A percentile compares a stretch with the other conserved stretches of the same genome.
Conservation (phyloP, 2,329 filamentous ascomycete genomes). For the Penicillium sp. region DNA sequence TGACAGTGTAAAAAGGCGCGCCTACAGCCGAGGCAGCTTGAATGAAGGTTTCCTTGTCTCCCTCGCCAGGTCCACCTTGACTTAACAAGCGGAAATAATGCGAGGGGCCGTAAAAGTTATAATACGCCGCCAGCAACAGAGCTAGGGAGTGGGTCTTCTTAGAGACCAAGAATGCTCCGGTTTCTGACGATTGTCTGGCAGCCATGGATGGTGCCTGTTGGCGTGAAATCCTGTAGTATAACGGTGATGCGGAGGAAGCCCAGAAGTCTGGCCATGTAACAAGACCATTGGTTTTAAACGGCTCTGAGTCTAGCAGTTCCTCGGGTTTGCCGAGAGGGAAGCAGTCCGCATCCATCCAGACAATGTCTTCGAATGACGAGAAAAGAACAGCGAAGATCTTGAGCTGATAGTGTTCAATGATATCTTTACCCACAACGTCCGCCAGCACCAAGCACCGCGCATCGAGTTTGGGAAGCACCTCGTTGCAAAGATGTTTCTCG, state of each 20-base stretch:
- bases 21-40: slow-evolving; percentile 29
- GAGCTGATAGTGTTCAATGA: slow-evolving; percentile 45
- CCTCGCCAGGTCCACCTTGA: slow-evolving; percentile 33
- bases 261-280: slow-evolving; percentile 53
- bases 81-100: slow-evolving; percentile 34
- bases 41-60: slow-evolving; percentile 35
- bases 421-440: slow-evolving; percentile 33
- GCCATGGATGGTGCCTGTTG: slow-evolving; percentile 28
- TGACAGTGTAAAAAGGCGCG: slow-evolving; percentile 31
- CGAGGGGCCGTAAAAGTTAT: slow-evolving; percentile 31
- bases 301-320: slow-evolving; percentile 44
- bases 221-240: slow-evolving; percentile 38
- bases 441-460: slow-evolving; percentile 39
- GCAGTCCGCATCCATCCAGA: slow-evolving; percentile 52
- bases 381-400: slow-evolving; percentile 52
- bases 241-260: slow-evolving; percentile 37
- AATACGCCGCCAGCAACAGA: slow-evolving; percentile 32
- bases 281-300: slow-evolving; percentile 46
- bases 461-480: slow-evolving; percentile 35
- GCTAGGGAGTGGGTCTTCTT: slow-evolving; percentile 31
- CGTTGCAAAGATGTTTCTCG: slow-evolving; percentile 34
- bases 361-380: slow-evolving; percentile 51
- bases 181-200: slow-evolving; percentile 31
- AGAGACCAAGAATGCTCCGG: slow-evolving; percentile 31
- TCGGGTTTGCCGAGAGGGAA: slow-evolving; percentile 44